Base-by-base conservation (phyloP, 2,329 filamentous ascomycete species). In the Nemania abortiva region DNA sequence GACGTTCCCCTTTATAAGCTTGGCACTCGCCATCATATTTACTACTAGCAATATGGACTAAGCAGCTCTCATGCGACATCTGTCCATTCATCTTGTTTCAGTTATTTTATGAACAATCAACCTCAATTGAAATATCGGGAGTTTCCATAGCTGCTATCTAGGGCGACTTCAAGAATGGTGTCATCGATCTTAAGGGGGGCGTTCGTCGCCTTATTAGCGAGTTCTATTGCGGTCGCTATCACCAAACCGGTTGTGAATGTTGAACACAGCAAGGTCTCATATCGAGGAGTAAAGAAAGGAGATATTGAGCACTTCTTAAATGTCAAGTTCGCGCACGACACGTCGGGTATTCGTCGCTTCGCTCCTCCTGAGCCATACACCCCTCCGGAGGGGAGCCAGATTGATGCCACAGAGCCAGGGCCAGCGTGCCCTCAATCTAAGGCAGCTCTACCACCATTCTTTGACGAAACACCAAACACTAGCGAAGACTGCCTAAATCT, bases 401-500 rank as follows among this genome's bases (percentile, higher is more conserved):
- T 79, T 45, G 72, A 73, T 27, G 76, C 75, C 15, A 74, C 71
- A 1, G 27, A 49, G 1, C 73, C 72, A 0, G 76, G 76, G 0
- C 71, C 74, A 34, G 76, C 76, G n/a, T 78, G 76, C 31, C 75
- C 77, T 0, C 76, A 79, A 47, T 68, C 64, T 6, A 73, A 69
- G 70, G 63, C 64, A 3, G 71, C 64, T 9, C 42, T 77, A 0
- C 75, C 77, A 0, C 76, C 75, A 0, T 75, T 76, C 34, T 74
- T 77, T 45, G 68, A 39, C 13, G 74, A 73, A 20, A 77, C 74
- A 1, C 67, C 72, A 0, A 31, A 72, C 11, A 69, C 69, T 2
- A 77, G 76, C 20, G 76, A 79, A 63, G 75, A 77, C 13, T 79
- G 75, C 24, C 70, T 52, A 3, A 71, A 70, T 15, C 72, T 78